phyloP scores from a whole-genome alignment of 148 eudicot species.

The Spergularia marina region DNA sequence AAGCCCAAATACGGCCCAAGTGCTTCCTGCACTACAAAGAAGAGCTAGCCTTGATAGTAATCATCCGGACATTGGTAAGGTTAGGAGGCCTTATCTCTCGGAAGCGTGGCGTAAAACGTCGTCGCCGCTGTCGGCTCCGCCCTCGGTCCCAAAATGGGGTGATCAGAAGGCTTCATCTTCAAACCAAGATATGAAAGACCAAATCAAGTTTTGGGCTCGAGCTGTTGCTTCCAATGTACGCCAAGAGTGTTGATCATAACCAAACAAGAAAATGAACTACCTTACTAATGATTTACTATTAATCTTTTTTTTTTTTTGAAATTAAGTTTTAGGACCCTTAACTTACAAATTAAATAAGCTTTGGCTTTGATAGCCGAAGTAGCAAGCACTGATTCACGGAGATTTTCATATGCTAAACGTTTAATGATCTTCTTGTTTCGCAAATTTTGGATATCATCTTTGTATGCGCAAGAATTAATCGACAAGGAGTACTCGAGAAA shows the following conservation, averaged over 20 bases:
- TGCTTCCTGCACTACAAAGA: constrained; percentile 38
- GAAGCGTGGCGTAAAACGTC: constrained; percentile 26
- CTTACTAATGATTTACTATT: background rate
- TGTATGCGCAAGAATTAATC: too few relatives aligned
- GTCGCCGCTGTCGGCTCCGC: constrained; percentile 29
- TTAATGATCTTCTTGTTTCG: too few relatives aligned
- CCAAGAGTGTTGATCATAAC: constrained; percentile 41
- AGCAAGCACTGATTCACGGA: background rate
- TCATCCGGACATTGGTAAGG: background rate
- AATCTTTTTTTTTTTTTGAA: background rate
- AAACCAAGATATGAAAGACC: constrained; percentile 63
- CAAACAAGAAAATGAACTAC: background rate
- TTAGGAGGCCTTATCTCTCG: constrained; percentile 27
- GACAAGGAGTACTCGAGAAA: too few relatives aligned
- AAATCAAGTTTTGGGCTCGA: constrained; percentile 88
- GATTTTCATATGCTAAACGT: too few relatives aligned
- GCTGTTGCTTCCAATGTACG: constrained; percentile 81
- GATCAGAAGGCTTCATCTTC: constrained; percentile 24
- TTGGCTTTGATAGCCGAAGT: constrained; percentile 6
- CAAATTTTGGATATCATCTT: too few relatives aligned
- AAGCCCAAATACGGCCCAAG: constrained; percentile 29
- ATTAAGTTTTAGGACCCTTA: constrained; percentile 14
- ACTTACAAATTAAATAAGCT: constrained; percentile 17
- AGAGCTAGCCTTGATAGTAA: constrained; percentile 27
- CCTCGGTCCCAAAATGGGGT: constrained; percentile 25